Evolutionary conservation across 768 basidiomycete genomes (phyloP).

Genomic region (Panaeolus cyanescens): DNA sequence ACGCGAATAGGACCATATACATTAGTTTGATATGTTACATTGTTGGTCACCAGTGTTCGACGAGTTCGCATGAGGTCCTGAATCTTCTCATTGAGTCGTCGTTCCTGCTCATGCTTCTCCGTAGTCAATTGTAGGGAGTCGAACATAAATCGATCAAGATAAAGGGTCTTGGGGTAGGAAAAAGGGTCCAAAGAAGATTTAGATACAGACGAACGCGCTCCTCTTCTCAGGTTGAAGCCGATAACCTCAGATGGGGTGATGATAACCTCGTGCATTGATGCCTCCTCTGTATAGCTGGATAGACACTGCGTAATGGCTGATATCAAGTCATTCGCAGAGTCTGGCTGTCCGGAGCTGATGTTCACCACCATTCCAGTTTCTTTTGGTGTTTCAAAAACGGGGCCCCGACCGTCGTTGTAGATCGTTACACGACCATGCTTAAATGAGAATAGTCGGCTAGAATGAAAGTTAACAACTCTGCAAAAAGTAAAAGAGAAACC

Average conservation of each 20-base stretch:
- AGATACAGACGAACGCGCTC: conserved; percentile 13
- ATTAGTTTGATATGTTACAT: conserved; percentile 51
- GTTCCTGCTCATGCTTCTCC: conserved; percentile 35
- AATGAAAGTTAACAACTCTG: conserved; percentile 11
- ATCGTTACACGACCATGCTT: conserved; percentile 49
- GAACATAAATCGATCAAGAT: conserved; percentile 71
- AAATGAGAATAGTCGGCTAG: conserved; percentile 54
- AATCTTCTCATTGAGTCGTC: conserved; percentile 48
- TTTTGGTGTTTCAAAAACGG: not conserved
- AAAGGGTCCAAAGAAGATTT: conserved; percentile 44
- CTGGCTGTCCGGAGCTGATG: conserved; percentile 47
- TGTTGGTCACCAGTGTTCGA: conserved; percentile 48
- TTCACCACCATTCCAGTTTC: conserved; percentile 49
- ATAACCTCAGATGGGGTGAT: conserved; percentile 64
- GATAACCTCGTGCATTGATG: conserved; percentile 56
- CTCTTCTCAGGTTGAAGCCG: conserved; percentile 48
- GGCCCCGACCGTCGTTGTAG: conserved; percentile 19
- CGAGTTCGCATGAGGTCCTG: conserved; percentile 46
- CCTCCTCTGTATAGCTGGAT: conserved; percentile 28
- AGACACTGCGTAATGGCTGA: conserved; percentile 51
- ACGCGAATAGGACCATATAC: not conserved
- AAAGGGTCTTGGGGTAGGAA: conserved; percentile 64
- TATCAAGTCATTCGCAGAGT: conserved; percentile 56
- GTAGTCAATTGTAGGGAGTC: conserved; percentile 52
- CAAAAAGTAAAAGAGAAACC: not conserved